Evolutionary conservation across 805 yeast genomes (phyloP).

Genomic region (Ogataea pini): DNA sequence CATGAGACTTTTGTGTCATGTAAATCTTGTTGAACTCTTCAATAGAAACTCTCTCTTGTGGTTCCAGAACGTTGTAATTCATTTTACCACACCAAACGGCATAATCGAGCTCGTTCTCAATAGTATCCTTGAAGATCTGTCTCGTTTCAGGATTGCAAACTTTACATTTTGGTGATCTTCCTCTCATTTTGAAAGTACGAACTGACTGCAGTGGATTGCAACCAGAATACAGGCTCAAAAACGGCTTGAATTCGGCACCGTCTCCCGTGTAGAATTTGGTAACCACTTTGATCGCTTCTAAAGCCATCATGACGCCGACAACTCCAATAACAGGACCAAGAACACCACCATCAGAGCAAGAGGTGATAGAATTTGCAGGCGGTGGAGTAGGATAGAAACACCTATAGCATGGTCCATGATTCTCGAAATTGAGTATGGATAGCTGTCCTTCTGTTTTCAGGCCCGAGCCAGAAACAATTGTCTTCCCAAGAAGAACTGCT

Average conservation of each 20-base stretch:
- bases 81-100: constrained; percentile 70
- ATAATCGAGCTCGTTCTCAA: constrained; percentile 60
- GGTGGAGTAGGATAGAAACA: constrained; percentile 94
- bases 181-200: constrained; percentile 79
- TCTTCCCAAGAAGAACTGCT: constrained; percentile 63
- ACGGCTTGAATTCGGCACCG: constrained; percentile 62
- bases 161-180: constrained; percentile 56
- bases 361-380: constrained; percentile 72
- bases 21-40: constrained; percentile 32
- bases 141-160: constrained; percentile 60
- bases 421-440: constrained; percentile 65
- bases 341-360: constrained; percentile 93
- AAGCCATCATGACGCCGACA: constrained; percentile 85
- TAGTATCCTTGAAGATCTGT: constrained; percentile 45
- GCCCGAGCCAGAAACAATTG: constrained; percentile 91
- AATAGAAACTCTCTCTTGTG: constrained; percentile 49
- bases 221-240: constrained; percentile 66
- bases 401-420: constrained; percentile 86
- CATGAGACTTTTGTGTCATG: constrained; percentile 28
- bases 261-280: constrained; percentile 52
- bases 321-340: constrained; percentile 95
- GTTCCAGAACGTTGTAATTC: constrained; percentile 46
- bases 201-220: constrained; percentile 60
- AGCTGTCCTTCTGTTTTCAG: constrained; percentile 90
- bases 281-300: constrained; percentile 78